Conservation (phyloP, 2,329 filamentous ascomycete species). For the Aspergillus chevalieri region DNA sequence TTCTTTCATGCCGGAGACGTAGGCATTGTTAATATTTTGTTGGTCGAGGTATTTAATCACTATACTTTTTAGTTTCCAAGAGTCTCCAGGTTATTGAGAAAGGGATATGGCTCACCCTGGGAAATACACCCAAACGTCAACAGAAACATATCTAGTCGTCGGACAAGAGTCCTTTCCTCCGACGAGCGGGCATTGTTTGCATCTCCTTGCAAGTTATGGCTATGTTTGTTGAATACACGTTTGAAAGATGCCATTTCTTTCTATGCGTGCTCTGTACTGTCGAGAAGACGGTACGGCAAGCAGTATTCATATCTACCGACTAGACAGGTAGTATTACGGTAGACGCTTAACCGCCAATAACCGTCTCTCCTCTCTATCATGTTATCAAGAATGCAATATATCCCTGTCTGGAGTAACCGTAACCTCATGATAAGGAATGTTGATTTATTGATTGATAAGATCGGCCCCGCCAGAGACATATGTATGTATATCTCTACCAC, state of each 20-base stretch:
- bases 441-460: not conserved
- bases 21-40: conserved; percentile 45
- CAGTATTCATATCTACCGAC: too few relatives aligned
- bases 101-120: conserved; percentile 22
- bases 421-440: not conserved
- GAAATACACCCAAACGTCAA: conserved; percentile 37
- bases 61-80: not conserved
- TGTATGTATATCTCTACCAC: not conserved
- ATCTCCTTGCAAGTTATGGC: not conserved
- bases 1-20: conserved; percentile 26
- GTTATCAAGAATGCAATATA: not conserved
- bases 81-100: not conserved
- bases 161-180: conserved; percentile 33
- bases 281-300: too few relatives aligned
- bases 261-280: too few relatives aligned
- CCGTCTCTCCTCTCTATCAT: not conserved
- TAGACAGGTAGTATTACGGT: not conserved
- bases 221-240: not conserved
- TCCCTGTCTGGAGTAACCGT: not conserved
- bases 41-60: conserved; percentile 43
- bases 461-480: not conserved
- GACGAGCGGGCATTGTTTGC: not conserved
- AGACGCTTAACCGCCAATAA: not conserved
- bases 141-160: conserved; percentile 33
- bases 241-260: not conserved